phyloP scores from a whole-genome alignment of 768 basidiomycete genomes.

The Rhodosporidiobolus sp. region DNA sequence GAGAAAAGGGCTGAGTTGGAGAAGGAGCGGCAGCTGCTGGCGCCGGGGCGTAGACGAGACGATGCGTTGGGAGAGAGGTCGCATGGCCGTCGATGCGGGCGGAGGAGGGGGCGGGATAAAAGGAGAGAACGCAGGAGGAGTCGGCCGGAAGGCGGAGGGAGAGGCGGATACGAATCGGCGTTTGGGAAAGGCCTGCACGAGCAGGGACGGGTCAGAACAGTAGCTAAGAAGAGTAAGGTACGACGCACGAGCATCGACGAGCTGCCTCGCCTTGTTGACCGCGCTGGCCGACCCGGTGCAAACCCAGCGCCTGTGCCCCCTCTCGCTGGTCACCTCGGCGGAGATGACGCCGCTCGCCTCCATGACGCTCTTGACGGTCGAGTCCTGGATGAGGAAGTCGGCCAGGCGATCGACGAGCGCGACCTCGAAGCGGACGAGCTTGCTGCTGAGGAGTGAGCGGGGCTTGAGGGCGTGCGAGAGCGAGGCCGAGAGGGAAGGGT shows the following conservation, averaged over 20 bases:
- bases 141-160: constrained; percentile 7
- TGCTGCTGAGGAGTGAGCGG: background rate
- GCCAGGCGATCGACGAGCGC: constrained; percentile 23
- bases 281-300: constrained; percentile 11
- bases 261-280: constrained; percentile 24
- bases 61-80: background rate
- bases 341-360: constrained; percentile 17
- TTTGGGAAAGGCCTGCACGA: constrained; percentile 22
- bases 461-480: background rate
- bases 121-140: background rate
- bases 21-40: background rate
- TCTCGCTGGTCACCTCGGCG: background rate
- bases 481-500: background rate
- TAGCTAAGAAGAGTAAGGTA: too few species aligned
- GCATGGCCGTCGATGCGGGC: background rate
- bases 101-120: background rate
- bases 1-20: background rate
- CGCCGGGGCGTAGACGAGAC: background rate
- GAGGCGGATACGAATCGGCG: constrained; percentile 21
- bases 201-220: too few species aligned
- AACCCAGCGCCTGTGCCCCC: background rate
- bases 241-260: constrained; percentile 24
- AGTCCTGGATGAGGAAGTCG: constrained; percentile 13
- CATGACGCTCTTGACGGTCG: background rate
- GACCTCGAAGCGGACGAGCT: constrained; percentile 22